Conservation (phyloP, 2,329 filamentous ascomycete genomes). For the Ophiocordyceps camponoti-saundersi region DNA sequence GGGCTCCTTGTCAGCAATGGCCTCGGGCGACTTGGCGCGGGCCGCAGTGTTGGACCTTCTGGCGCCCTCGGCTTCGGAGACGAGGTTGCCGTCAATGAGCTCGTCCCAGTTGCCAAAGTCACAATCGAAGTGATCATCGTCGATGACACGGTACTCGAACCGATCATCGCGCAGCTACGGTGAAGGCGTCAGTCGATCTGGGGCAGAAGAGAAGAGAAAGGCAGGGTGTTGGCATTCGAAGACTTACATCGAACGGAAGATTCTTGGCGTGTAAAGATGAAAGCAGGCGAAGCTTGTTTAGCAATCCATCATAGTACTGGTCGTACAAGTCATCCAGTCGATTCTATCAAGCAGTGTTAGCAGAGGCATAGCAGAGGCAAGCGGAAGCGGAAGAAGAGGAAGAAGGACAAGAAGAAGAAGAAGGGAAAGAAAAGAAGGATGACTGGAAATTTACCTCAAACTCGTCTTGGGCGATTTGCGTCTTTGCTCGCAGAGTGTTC, state of each 20-base stretch:
- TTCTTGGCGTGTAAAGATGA: constrained; percentile 23
- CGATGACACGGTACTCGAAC: constrained; percentile 27
- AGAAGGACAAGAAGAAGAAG: constrained; percentile 1
- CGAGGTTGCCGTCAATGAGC: constrained; percentile 21
- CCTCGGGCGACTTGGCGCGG: constrained; percentile 19
- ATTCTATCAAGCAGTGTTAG: no score
- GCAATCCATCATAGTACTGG: constrained; percentile 25
- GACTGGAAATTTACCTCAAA: neutral
- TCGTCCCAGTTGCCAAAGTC: constrained; percentile 25
- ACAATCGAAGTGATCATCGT: constrained; percentile 23
- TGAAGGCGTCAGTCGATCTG: constrained; percentile 1
- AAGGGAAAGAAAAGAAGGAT: neutral
- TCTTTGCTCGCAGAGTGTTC: neutral
- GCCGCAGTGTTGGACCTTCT: constrained; percentile 22
- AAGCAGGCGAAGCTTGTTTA: constrained; percentile 27
- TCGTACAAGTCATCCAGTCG: constrained; percentile 20
- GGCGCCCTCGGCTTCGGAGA: constrained; percentile 27
- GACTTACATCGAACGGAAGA: constrained; percentile 29
- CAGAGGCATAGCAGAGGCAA: no score
- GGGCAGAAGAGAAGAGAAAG: neutral
- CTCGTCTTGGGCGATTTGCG: neutral
- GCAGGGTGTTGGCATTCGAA: constrained; percentile 1
- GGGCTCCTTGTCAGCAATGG: constrained; percentile 8
- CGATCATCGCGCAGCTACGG: constrained; percentile 23
- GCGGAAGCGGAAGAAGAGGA: constrained; percentile 5